Conservation (phyloP, 169 alveolate species). For the Neospora caninum region DNA sequence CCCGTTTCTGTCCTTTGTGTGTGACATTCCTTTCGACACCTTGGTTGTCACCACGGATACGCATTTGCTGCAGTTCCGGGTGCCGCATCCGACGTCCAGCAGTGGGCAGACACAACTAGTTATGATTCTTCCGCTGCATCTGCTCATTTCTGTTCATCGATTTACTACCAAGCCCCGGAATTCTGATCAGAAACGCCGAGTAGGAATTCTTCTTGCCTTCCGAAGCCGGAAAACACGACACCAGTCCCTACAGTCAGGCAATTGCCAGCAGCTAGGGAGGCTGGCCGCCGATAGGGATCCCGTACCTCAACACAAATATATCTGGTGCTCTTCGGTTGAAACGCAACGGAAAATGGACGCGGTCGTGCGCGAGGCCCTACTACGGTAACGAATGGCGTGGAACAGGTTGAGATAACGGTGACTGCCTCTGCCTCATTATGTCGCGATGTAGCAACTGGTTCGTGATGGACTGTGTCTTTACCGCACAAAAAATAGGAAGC, state of each 20-base stretch:
- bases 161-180: not conserved
- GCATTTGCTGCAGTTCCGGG: conserved; percentile 25
- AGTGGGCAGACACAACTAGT: not conserved
- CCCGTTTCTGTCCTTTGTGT: conserved; percentile 30
- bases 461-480: too few relatives aligned
- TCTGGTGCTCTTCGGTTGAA: conserved; percentile 23
- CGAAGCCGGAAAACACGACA: not conserved
- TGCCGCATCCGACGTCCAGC: not conserved
- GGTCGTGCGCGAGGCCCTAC: not conserved
- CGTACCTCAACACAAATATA: not conserved
- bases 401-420: too few relatives aligned
- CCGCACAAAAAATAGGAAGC: too few relatives aligned
- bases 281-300: not conserved
- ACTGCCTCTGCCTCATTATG: too few relatives aligned
- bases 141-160: conserved; percentile 13
- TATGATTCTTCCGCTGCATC: not conserved
- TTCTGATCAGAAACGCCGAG: not conserved
- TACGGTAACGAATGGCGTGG: not conserved
- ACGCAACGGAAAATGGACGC: not conserved
- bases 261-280: not conserved
- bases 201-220: not conserved
- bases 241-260: not conserved
- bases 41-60: conserved; percentile 4
- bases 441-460: too few relatives aligned
- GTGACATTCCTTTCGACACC: not conserved